These are phyloP conservation scores for Venturia carpophila DNA, from an alignment of 2,329 filamentous ascomycete genomes.

Conservation along the genomic window DNA sequence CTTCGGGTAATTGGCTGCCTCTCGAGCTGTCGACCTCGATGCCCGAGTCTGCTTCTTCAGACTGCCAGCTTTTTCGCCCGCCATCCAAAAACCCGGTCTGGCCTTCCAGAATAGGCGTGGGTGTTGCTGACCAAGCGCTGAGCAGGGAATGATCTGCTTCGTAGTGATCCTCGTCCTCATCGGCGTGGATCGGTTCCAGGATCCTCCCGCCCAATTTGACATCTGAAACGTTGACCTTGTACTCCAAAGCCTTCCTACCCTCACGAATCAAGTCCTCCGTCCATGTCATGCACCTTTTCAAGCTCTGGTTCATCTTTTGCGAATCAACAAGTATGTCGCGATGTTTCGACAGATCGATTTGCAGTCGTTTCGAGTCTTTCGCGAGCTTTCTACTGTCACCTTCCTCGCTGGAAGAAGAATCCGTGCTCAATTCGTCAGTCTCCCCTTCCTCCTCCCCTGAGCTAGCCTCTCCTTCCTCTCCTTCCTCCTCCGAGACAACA, in stretches of 20 bases:
- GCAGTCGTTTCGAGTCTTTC: conserved; percentile 74
- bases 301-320: conserved; percentile 90
- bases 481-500: conserved; percentile 16
- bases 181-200: conserved; percentile 39
- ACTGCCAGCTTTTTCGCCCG: conserved; percentile 14
- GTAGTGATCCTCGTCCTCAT: conserved; percentile 9
- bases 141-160: conserved; percentile 14
- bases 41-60: conserved; percentile 13
- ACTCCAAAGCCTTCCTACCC: conserved; percentile 77
- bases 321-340: conserved; percentile 81
- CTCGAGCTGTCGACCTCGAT: conserved; percentile 7
- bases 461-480: conserved; percentile 30
- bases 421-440: conserved; percentile 38
- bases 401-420: conserved; percentile 32
- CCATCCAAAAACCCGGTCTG: background rate
- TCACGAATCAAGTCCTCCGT: conserved; percentile 87
- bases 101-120: background rate
- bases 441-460: conserved; percentile 36
- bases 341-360: conserved; percentile 79
- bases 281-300: conserved; percentile 81
- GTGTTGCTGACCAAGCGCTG: conserved; percentile 11
- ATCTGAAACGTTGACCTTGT: conserved; percentile 63
- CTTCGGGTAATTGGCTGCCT: background rate
- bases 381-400: conserved; percentile 49
- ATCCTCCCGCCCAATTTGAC: conserved; percentile 75